Percentiles rank a stretch among this genome's conserved stretches.
These are phyloP conservation scores for Drosera capensis DNA, from an alignment of 148 eudicot species.

Conservation along the genomic window DNA sequence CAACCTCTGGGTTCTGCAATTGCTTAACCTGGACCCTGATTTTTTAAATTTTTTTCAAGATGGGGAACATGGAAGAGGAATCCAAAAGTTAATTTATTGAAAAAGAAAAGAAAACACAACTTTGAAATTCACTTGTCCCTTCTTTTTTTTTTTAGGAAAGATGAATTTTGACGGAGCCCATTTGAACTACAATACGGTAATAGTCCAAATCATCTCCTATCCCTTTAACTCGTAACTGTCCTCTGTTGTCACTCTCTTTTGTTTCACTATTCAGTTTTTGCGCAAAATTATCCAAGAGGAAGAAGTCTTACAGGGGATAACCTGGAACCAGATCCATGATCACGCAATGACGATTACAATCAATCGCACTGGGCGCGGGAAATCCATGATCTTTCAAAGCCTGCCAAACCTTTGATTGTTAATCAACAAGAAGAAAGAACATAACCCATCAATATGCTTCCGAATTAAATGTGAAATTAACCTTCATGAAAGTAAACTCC, in stretches of 20 bases:
- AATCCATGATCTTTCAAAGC: constrained; percentile 81
- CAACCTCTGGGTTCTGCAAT: constrained; percentile 64
- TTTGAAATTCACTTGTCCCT: no score
- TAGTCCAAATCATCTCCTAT: no score
- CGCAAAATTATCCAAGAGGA: no score
- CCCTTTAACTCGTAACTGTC: no score
- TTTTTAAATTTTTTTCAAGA: no score
- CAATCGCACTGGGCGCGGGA: constrained; percentile 89
- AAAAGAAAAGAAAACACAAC: no score
- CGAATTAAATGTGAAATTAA: constrained; percentile 7
- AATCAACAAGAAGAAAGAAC: constrained; percentile 5
- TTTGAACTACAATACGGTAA: no score
- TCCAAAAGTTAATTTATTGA: no score
- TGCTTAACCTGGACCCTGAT: constrained; percentile 88
- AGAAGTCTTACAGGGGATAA: constrained; percentile 73
- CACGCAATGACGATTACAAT: constrained; percentile 92
- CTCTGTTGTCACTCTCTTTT: not conserved
- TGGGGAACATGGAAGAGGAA: no score
- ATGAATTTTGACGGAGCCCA: no score
- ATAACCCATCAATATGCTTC: no score
- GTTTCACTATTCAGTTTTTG: not conserved
- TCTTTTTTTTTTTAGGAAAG: no score
- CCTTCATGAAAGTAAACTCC: constrained; percentile 98
- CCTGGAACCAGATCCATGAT: constrained; percentile 91
- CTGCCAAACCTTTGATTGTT: constrained; percentile 22